A percentile compares a stretch with the other conserved stretches of the same genome.
These are phyloP conservation scores for Elsinoe australis DNA, from an alignment of 2,329 filamentous ascomycete genomes.

Conservation along the genomic window DNA sequence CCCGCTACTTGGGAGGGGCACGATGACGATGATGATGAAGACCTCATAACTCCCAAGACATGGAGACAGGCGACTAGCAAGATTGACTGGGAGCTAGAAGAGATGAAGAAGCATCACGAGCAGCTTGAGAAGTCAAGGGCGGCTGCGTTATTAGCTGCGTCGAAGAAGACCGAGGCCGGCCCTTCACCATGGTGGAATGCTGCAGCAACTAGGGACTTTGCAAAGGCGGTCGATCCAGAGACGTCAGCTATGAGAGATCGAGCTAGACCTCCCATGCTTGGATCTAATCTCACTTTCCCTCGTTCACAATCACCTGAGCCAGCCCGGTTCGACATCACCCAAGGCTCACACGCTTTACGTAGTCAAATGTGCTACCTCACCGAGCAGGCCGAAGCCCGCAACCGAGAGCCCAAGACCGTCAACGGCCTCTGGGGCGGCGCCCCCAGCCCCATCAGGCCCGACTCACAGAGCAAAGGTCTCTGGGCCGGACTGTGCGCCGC, in stretches of 20 bases:
- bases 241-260: conserved; percentile 51
- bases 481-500: conserved; percentile 65
- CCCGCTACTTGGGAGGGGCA: conserved; percentile 32
- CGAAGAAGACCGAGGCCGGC: conserved; percentile 21
- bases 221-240: conserved; percentile 30
- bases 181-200: conserved; percentile 36
- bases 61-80: conserved; percentile 56
- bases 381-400: conserved; percentile 43
- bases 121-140: conserved; percentile 49
- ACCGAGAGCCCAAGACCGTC: conserved; percentile 41
- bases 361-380: conserved; percentile 45
- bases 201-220: conserved; percentile 24
- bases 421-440: conserved; percentile 52
- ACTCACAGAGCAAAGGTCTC: conserved; percentile 17
- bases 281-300: conserved; percentile 70
- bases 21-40: conserved; percentile 33
- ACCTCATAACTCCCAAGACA: conserved; percentile 22
- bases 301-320: conserved; percentile 74
- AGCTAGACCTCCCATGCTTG: conserved; percentile 77
- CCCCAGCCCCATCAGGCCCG: neutral
- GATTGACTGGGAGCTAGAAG: conserved; percentile 65
- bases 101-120: conserved; percentile 72
- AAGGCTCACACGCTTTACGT: conserved; percentile 46
- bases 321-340: conserved; percentile 74
- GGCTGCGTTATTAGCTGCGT: conserved; percentile 33